Conservation (phyloP, 2,329 filamentous ascomycete genomes). For the Immersiporthe knoxdaviesiana region DNA sequence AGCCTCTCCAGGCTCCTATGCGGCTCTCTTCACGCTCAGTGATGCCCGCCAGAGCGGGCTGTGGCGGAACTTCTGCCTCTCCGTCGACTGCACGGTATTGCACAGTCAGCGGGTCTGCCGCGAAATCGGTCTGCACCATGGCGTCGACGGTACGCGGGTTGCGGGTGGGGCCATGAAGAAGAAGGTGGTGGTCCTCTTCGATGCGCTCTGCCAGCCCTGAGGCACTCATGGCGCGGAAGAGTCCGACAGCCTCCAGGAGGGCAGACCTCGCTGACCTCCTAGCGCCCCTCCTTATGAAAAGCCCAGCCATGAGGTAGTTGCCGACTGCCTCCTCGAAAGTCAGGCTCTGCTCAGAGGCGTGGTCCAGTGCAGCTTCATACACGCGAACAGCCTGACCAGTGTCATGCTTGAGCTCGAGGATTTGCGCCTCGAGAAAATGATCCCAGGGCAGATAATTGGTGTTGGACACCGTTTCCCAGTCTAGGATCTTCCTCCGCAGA, state of each 20-base stretch:
- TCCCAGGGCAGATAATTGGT: slow-evolving; percentile 76
- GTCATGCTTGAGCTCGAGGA: slow-evolving; percentile 63
- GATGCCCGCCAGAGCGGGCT: slow-evolving; percentile 48
- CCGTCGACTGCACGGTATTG: slow-evolving; percentile 54
- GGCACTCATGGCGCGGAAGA: slow-evolving; percentile 72
- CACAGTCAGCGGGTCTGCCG: slow-evolving; percentile 56
- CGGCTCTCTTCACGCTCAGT: slow-evolving; percentile 59
- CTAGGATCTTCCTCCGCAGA: slow-evolving; percentile 63
- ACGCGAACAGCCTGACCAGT: slow-evolving; percentile 61
- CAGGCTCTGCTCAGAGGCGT: slow-evolving; percentile 69
- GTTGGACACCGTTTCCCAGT: slow-evolving; percentile 65
- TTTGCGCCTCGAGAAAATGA: slow-evolving; percentile 68
- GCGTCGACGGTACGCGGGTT: slow-evolving; percentile 64
- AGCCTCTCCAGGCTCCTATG: slow-evolving; percentile 66
- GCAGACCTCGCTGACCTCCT: slow-evolving; percentile 70
- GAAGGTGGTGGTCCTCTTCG: slow-evolving; percentile 67
- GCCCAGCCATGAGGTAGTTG: slow-evolving; percentile 74
- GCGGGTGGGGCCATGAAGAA: slow-evolving; percentile 65
- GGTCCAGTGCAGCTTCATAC: slow-evolving; percentile 74
- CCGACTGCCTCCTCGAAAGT: slow-evolving; percentile 73
- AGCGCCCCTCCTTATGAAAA: slow-evolving; percentile 67
- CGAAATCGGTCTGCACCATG: slow-evolving; percentile 72
- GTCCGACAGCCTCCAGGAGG: slow-evolving; percentile 66
- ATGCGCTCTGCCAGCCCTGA: slow-evolving; percentile 70
- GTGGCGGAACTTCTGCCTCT: slow-evolving; percentile 50